Evolutionary conservation across 495 filamentous ascomycete genomes (phyloP).

Genomic region (Jackrogersella minutella): DNA sequence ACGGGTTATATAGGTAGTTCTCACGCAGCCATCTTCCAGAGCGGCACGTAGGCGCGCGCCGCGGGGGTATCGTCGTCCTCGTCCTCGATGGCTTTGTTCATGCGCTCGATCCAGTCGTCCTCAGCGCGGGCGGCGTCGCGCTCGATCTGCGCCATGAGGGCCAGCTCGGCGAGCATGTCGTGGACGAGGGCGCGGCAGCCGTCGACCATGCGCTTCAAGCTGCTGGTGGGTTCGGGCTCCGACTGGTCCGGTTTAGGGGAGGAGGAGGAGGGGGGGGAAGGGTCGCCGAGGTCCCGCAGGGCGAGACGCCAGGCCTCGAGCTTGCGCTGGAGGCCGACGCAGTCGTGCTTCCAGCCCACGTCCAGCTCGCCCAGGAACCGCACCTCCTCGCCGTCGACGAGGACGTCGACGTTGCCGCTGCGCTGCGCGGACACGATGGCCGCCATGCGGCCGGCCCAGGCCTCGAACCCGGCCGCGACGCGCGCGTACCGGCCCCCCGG

Average conservation of each 20-base stretch:
- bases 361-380: conserved; percentile 55
- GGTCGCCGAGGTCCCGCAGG: conserved; percentile 46
- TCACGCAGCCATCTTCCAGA: conserved; percentile 42
- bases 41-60: conserved; percentile 34
- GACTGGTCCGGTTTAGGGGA: conserved; percentile 4
- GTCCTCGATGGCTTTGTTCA: conserved; percentile 50
- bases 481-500: conserved; percentile 58
- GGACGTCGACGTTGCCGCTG: conserved; percentile 34
- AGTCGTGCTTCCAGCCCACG: conserved; percentile 54
- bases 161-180: conserved; percentile 59
- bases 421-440: conserved; percentile 50
- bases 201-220: conserved; percentile 50
- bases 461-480: conserved; percentile 59
- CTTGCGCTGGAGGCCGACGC: conserved; percentile 47
- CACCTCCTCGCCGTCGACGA: conserved; percentile 36
- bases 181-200: conserved; percentile 50
- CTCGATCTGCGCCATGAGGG: conserved; percentile 58
- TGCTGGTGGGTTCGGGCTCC: too few species aligned
- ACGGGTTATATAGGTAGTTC: neutral
- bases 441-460: conserved; percentile 55
- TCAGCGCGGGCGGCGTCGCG: conserved; percentile 53
- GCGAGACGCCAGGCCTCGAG: conserved; percentile 54
- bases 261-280: neutral
- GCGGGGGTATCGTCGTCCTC: conserved; percentile 38
- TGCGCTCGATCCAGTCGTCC: conserved; percentile 56